phyloP scores from a whole-genome alignment of 2,329 filamentous ascomycete genomes.

The Bimuria novae-zelandiae region DNA sequence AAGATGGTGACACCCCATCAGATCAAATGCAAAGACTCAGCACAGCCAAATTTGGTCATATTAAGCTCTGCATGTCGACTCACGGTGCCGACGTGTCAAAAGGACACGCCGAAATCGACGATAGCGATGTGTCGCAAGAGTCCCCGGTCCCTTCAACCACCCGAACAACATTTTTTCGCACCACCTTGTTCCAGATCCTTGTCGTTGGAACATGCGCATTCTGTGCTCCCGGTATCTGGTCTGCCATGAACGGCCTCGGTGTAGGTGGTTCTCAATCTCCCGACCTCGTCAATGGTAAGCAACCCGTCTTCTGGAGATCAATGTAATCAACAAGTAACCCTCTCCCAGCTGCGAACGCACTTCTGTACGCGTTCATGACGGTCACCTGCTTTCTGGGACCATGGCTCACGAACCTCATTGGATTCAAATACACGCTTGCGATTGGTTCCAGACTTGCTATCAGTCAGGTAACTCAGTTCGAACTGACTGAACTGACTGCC shows the following conservation, averaged over 20 bases:
- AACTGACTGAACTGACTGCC: not conserved
- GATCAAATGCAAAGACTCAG: too few species aligned
- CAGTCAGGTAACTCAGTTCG: not conserved
- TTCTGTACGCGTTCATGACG: constrained; percentile 19
- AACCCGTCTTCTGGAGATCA: too few species aligned
- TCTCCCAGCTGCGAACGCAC: constrained; percentile 21
- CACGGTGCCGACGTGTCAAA: too few species aligned
- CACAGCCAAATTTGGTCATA: too few species aligned
- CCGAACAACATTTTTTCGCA: too few species aligned
- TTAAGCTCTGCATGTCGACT: too few species aligned
- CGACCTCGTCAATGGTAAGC: constrained; percentile 20
- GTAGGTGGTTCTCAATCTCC: constrained; percentile 21
- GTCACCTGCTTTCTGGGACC: constrained; percentile 18
- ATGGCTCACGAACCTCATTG: too few species aligned
- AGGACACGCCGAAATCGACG: too few species aligned
- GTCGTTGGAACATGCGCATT: constrained; percentile 20
- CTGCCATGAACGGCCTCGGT: constrained; percentile 23
- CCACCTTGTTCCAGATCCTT: constrained; percentile 19
- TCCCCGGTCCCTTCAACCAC: too few species aligned
- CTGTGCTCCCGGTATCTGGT: constrained; percentile 22
- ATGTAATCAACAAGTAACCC: too few species aligned
- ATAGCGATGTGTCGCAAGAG: too few species aligned
- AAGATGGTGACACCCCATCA: too few species aligned
- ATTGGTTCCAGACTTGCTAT: not conserved
- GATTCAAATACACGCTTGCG: constrained; percentile 18